Evolutionary conservation across 495 filamentous ascomycete genomes (phyloP), one percentile per base, ranked within the genome.

Genomic region (Penicillium mononematosum): DNA sequence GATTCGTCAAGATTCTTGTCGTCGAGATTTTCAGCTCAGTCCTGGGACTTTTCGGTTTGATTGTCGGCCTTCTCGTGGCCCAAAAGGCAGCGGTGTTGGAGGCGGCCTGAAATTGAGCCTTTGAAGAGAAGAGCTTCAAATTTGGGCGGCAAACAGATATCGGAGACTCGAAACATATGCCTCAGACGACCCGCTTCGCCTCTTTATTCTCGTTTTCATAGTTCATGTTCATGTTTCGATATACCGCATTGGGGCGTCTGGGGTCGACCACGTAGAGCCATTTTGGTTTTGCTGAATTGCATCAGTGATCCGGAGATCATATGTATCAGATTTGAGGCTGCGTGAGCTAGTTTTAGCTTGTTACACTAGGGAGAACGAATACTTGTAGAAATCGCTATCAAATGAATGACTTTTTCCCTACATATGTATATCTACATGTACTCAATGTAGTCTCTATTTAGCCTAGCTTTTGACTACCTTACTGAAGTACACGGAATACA

Each of bases 21-120:
- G 92, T 99, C 64, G 95, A 99, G 75, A 99, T 99, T 71, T 99
- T 99, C 80, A 97, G 94, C 68, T 98, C 94, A 7, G 91, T 99
- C 19, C 79, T 99, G 16, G 95, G 95, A 53, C 82, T 99, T n/a
- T 99, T 99, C 69, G 95, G 95, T 51, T 78, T 99, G 51, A 99
- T 99, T 70, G 83, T 98, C 62, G 95, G 95, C 39, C 78, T 99
- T 45, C 79, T 99, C 65, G 80, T 98, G 25, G 87, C 88, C 25
- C 80, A 87, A 58, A 93, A 92, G 73, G 92, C 93, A 24, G 50
- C 67, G 5, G 89, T 91, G 39, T 96, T 98, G 66, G 77, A 83
- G 71, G 71, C 58, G 54, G 59, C 71, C 34, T 74, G 73, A 70
- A 20, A 17, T 44, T 6, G 19, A 48, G 20, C 14, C 43, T 32